Evolutionary conservation across 176 grass and related monocot species (phyloP).

Genomic region (Zoysia japonica): DNA sequence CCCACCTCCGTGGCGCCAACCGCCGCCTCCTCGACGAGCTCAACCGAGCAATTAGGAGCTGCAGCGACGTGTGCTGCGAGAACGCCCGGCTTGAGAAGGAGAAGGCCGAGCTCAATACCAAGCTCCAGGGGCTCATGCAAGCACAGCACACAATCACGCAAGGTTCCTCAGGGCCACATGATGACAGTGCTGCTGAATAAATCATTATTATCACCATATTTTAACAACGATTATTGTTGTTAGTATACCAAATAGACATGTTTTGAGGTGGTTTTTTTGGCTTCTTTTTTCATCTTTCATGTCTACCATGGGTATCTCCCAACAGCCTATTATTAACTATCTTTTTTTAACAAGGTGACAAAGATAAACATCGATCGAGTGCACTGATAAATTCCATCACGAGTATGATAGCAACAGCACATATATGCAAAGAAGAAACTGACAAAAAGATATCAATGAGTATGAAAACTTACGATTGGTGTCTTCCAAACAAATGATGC

Average conservation of each 20-base stretch:
- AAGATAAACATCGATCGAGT: slow-evolving; percentile 41
- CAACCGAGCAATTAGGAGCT: slow-evolving; percentile 59
- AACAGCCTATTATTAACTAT: slow-evolving; percentile 29
- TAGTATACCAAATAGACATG: slow-evolving; percentile 52
- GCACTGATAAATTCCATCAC: slow-evolving; percentile 31
- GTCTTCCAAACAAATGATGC: slow-evolving; percentile 22
- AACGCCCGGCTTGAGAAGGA: slow-evolving; percentile 57
- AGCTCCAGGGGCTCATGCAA: slow-evolving; percentile 54
- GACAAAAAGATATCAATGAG: not conserved
- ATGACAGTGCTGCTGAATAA: slow-evolving; percentile 38
- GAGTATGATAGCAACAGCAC: slow-evolving; percentile 9
- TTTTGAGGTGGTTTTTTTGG: slow-evolving; percentile 19
- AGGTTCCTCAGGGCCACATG: slow-evolving; percentile 27
- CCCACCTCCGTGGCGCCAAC: slow-evolving; percentile 62
- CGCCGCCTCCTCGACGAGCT: slow-evolving; percentile 72
- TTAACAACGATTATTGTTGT: slow-evolving; percentile 30
- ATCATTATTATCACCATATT: slow-evolving; percentile 37
- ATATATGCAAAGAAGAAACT: slow-evolving; percentile 31
- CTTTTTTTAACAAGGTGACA: slow-evolving; percentile 37
- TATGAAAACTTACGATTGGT: slow-evolving; percentile 37
- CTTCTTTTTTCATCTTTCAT: slow-evolving; percentile 1
- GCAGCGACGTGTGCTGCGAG: slow-evolving; percentile 46
- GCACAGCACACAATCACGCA: slow-evolving; percentile 9
- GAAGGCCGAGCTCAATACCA: slow-evolving; percentile 55
- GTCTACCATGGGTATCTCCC: slow-evolving; percentile 4